Conservation (phyloP, 1,284 basidiomycete species). For the Trichosporon faecale region DNA sequence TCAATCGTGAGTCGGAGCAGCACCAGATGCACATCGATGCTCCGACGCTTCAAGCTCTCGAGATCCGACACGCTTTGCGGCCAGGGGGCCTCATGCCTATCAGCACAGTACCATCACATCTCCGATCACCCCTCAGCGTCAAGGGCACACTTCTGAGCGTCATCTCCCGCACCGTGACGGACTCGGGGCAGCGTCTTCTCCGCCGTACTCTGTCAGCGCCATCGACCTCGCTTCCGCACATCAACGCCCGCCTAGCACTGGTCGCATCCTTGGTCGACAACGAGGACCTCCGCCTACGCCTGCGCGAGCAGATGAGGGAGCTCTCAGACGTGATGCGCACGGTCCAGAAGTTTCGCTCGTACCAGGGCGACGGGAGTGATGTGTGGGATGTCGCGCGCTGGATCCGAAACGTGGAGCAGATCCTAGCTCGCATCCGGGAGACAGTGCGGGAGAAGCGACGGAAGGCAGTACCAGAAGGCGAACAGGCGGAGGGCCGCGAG, state of each 20-base stretch:
- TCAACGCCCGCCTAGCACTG: constrained; percentile 70
- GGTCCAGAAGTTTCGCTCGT: constrained; percentile 71
- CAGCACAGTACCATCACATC: neutral
- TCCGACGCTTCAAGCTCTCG: constrained; percentile 82
- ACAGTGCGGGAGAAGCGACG: constrained; percentile 14
- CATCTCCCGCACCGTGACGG: constrained; percentile 74
- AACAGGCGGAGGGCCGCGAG: constrained; percentile 20
- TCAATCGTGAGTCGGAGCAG: constrained; percentile 61
- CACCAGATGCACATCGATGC: constrained; percentile 82
- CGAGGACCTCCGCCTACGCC: constrained; percentile 66
- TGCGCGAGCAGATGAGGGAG: constrained; percentile 60
- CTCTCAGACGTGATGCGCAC: constrained; percentile 73
- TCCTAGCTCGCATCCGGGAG: constrained; percentile 28
- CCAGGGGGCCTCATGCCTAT: constrained; percentile 61
- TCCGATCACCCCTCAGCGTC: constrained; percentile 18
- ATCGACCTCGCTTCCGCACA: constrained; percentile 69
- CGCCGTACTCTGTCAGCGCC: constrained; percentile 56
- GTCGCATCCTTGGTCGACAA: constrained; percentile 71
- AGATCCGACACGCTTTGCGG: constrained; percentile 73
- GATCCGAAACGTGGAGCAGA: constrained; percentile 35
- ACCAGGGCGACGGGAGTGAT: constrained; percentile 64
- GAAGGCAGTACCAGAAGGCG: neutral
- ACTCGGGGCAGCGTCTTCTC: constrained; percentile 73
- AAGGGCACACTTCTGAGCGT: constrained; percentile 69
- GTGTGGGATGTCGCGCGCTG: constrained; percentile 45